Base-by-base conservation (phyloP, 2,329 filamentous ascomycete species). In the Amphichorda felina region DNA sequence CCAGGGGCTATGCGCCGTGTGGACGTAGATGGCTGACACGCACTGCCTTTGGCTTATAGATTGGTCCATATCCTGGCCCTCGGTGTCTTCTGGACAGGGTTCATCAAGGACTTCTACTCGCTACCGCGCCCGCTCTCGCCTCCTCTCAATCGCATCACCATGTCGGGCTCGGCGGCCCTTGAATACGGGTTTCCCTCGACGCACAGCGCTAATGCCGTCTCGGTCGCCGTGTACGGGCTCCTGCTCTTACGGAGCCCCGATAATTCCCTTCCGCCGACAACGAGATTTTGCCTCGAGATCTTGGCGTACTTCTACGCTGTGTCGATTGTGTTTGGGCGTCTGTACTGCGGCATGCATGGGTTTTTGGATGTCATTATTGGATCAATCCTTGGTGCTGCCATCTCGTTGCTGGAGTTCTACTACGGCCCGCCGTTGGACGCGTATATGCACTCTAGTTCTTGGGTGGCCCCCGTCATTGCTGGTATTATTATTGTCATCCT, bases 341-440 rank as follows among this genome's bases (percentile, higher is more conserved):
- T 98, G 25, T 96, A 98, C 63, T 98, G 91, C 53, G 91, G 91
- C 41, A 98, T 98, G 91, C 91, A 98, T 59, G 91, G 91, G 9
- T 94, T 96, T 59, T 68, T 91, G 30, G 91, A 98, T 56, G 87
- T 96, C 17, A 60, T 91, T 11, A 58, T 91, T 38, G 91, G 91
- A 6, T 85, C 81, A 37, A 48, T 77, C 11, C 68, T 95, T 38
- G 91, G 91, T 22, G 80, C 78, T 9, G 58, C 71, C 35, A 72
- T 80, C 43, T 70, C 69, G 17, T 53, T 71, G 19, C 44, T 74
- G 41, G 75, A 80, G 50, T 78, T 75, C 49, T 65, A 73, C 46
- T 72, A 72, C 42, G 72, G 69, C 8, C 64, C 72, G 1, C 54
- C 61, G 3, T 70, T 93, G 39, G 84, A 94, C 44, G 59, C 68